Base-by-base conservation (phyloP, 2,329 filamentous ascomycete species). In the Myrmaecium sp. region DNA sequence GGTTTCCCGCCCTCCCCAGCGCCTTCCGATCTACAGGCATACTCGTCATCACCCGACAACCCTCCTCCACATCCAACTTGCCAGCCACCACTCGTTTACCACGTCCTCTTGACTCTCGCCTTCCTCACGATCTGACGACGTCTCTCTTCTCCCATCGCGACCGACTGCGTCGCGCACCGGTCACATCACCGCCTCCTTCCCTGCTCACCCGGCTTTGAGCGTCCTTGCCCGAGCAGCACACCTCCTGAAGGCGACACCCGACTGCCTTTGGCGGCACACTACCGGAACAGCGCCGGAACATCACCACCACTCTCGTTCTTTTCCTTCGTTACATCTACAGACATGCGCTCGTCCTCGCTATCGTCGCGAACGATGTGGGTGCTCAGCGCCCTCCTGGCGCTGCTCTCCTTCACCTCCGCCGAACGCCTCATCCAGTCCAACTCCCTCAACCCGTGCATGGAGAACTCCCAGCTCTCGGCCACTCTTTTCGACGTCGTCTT, bases 401-500 rank as follows among this genome's bases (percentile, higher is more conserved):
- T 27, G 17, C 26, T 31, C 20, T 25, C 29, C 17, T 14, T 26
- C 16, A 23, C 26, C n/a, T 26, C 25, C n/a, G 31, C 69, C 35
- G 62, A 70, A 45, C 65, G 64, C 36, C 60, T 81, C 44, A 77
- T 95, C 43, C 63, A 74, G 41, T 89, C 84, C 30, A 79, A 68
- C 46, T 91, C 84, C 14, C 66, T 94, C 39, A 83, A 80, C 52
- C 67, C 77, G 24, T 94, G 84, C 55, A 78, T 84, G 62, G 61
- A 71, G 32, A 75, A 86, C 53, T 86, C 79, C 15, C 74, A 73
- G 44, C 91, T 94, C 73, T 78, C 79, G 4, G 83, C 84, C 41
- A 83, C 76, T 40, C 65, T 89, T 32, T 93, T 94, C 68, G 76
- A 91, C 40, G 77, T 93, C 50, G 58, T 70, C 36, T 81, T 80